A percentile compares a stretch with the other conserved stretches of the same genome.
Evolutionary conservation across 768 basidiomycete genomes (phyloP).

Genomic region (Crassisporium funariophilum): DNA sequence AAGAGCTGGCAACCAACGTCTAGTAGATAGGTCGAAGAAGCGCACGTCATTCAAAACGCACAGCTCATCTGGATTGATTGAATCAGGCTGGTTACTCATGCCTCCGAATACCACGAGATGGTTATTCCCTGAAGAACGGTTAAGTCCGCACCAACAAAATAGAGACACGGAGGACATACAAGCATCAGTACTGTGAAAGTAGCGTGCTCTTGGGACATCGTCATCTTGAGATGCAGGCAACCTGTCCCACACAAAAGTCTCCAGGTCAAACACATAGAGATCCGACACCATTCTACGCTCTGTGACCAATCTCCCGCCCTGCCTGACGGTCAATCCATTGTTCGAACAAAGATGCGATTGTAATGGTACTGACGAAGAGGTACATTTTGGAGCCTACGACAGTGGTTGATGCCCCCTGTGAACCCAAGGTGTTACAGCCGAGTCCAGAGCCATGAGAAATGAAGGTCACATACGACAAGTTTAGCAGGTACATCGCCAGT

Average conservation of each 20-base stretch:
- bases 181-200: conserved; percentile 92
- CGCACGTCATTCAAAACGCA: conserved; percentile 94
- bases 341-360: not conserved
- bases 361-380: conserved; percentile 78
- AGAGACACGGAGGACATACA: conserved; percentile 47
- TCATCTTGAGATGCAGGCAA: conserved; percentile 63
- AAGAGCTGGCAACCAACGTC: conserved; percentile 67
- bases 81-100: conserved; percentile 82
- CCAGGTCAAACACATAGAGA: conserved; percentile 87
- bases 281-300: conserved; percentile 89
- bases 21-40: conserved; percentile 76
- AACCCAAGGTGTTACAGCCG: conserved; percentile 6
- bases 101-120: conserved; percentile 94
- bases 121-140: conserved; percentile 68
- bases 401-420: conserved; percentile 87
- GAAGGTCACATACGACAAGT: conserved; percentile 68
- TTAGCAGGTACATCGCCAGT: conserved; percentile 86
- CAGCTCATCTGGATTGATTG: conserved; percentile 73
- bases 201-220: conserved; percentile 78
- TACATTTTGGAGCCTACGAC: conserved; percentile 88
- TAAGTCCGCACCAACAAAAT: conserved; percentile 1
- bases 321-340: conserved; percentile 7
- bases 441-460: not conserved
- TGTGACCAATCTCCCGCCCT: conserved; percentile 88
- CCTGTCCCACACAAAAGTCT: conserved; percentile 79